Base-by-base conservation (phyloP, 257 asterid genomes). In the Salvia splendens region DNA sequence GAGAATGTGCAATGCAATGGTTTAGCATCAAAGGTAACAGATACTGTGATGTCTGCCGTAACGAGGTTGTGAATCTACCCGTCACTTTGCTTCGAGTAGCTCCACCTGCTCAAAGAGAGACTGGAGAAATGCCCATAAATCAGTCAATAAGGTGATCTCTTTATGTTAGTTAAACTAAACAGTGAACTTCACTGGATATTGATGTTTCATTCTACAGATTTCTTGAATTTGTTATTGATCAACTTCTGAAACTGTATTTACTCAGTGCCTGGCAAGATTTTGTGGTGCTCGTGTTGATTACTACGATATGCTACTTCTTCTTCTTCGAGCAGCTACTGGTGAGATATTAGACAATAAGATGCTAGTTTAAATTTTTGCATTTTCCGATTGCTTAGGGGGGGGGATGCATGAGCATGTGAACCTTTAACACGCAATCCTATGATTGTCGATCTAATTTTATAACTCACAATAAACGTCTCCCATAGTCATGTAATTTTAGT, bases 261-360 rank as follows among this genome's bases (percentile, higher is more conserved):
- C 72, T 73, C 85, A 89, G 96, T 70, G 87, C 91, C 58, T 93
- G 99, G 97, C 99, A 88, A 83, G 99, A 93, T 79, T 88, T 93
- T 64, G 97, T 85, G 84, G 99, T 93, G 74, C 97, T 93, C 54
- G 82, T 93, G 79, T 79, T 93, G 83, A 85, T 93, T 56, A 90
- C 96, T 89, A 87, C 95, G 40, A 80, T 93, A 58, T 90, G 99
- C 91, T 93, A 87, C 76, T 93, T 93, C 86, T 90, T 90, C 91
- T 91, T 85, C 87, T 86, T 93, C 33, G 99, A 93, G 84, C 96
- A 90, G 77, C 80, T 93, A 63, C 78, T 93, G 84, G 99, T 93
- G 77, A 81, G 94, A 72, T 56, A 54, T 68, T 68, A n/a, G 42
- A 38, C 43, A 15, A 41, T 56, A 47, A 40, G 15, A 68, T 69